Base-by-base conservation (phyloP, 345 rosid genomes). In the Atalantia buxifolia region DNA sequence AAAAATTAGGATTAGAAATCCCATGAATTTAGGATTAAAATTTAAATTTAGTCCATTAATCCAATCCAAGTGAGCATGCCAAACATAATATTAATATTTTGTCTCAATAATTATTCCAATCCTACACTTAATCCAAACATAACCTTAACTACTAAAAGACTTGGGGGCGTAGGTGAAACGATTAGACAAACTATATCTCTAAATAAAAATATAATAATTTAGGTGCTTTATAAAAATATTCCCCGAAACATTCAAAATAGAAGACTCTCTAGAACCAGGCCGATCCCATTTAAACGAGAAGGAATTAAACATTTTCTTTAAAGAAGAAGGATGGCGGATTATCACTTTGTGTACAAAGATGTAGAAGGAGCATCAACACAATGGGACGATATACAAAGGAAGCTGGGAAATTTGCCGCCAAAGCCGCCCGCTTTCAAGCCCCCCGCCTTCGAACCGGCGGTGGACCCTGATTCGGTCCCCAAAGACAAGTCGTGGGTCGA, bases 381-480 rank as follows among this genome's bases (percentile, higher is more conserved):
- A 76, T 96, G 99, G 99, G 99, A 96, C 79, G 98, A 96, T 80
- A 92, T 96, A 38, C 99, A 96, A 87, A 85, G 97, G 83, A 96
- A 93, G 87, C 86, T 96, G 56, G 99, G 98, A 35, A 96, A 94
- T 81, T 85, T 96, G 19, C 98, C 98, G 7, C 85, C 77, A 30
- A 96, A 92, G 75, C 87, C 97, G 22, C 95, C 99, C 9, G 85
- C 92, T 5, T 96, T 92, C 86, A 96, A 96, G 87, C 99, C 98
- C 0, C 87, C 94, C 7, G 27, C 94, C 35, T 96, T 89, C 86
- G 86, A 93, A 65, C 98, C 98, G 38, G 88, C 88, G 60, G 40
- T 83, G 45, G 98, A 96, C 73, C 81, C 77, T 33, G 89, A 88
- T 66, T 89, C 97, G 7, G 82, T 88, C 79, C 91, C 95, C 30